Evolutionary conservation across 768 basidiomycete species (phyloP).

Genomic region (Phaeotremella skinneri): DNA sequence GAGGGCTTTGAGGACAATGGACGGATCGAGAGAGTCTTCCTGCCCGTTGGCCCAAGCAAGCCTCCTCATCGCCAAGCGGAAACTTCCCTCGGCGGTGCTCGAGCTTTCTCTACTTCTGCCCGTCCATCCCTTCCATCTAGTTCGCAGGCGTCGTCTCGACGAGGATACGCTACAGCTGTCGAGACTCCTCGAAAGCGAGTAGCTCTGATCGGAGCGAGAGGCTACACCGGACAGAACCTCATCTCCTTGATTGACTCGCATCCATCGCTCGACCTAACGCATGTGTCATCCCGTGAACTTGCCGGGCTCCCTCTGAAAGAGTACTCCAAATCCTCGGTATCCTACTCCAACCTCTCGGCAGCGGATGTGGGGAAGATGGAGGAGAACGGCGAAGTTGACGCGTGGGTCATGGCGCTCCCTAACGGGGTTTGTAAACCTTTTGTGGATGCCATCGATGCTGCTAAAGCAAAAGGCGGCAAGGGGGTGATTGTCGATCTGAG

Average conservation of each 20-base stretch:
- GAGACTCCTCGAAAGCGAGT: slow-evolving; percentile 77
- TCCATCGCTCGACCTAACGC: slow-evolving; percentile 82
- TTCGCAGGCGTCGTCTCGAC: slow-evolving; percentile 55
- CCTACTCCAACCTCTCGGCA: slow-evolving; percentile 74
- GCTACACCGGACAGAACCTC: slow-evolving; percentile 90
- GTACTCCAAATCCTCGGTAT: slow-evolving; percentile 72
- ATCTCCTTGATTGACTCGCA: slow-evolving; percentile 83
- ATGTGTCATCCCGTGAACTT: slow-evolving; percentile 94
- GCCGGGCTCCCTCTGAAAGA: slow-evolving; percentile 74
- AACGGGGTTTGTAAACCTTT: slow-evolving; percentile 96
- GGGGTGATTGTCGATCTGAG: slow-evolving; percentile 89
- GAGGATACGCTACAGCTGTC: slow-evolving; percentile 72
- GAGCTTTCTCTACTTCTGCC: slow-evolving; percentile 52
- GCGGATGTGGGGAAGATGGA: slow-evolving; percentile 85
- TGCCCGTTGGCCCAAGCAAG: slow-evolving; percentile 64
- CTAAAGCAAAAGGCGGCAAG: slow-evolving; percentile 59
- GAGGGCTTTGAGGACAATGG: slow-evolving; percentile 63
- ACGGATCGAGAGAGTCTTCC: slow-evolving; percentile 80
- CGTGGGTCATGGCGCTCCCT: slow-evolving; percentile 99
- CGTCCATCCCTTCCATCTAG: slow-evolving; percentile 39
- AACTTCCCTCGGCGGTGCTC: slow-evolving; percentile 57
- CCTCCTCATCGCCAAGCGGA: slow-evolving; percentile 54
- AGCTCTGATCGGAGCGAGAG: slow-evolving; percentile 92
- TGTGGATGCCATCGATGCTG: slow-evolving; percentile 87
- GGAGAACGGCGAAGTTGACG: slow-evolving; percentile 83